Evolutionary conservation across 208 protist genomes (phyloP).

Genomic region (Trypanosoma scelopori): DNA sequence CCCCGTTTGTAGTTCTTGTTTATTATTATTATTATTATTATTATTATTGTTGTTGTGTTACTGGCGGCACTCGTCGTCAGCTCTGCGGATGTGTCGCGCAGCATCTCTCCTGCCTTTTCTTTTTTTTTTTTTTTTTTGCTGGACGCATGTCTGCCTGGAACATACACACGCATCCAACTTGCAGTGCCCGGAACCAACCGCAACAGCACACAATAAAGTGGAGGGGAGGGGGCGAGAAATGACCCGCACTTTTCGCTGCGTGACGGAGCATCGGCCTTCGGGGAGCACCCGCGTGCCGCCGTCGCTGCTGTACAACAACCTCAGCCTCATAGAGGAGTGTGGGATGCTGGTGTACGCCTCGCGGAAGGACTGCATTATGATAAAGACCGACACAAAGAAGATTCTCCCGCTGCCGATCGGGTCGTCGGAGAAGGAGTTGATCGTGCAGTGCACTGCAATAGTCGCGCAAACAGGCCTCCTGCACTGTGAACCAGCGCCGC

Average conservation of each 20-base stretch:
- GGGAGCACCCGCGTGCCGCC: constrained; percentile 12
- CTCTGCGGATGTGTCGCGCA: neutral
- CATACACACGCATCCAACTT: neutral
- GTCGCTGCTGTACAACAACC: constrained; percentile 52
- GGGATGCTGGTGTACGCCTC: constrained; percentile 31
- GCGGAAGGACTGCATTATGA: constrained; percentile 21
- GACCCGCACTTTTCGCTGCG: constrained; percentile 14
- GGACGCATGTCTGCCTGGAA: neutral
- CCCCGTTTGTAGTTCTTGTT: too few relatives aligned
- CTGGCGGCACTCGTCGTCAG: neutral
- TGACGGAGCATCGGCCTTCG: neutral
- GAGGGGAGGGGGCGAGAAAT: neutral
- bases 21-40: too few relatives aligned
- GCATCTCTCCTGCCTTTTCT: neutral
- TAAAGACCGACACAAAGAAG: neutral
- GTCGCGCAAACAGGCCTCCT: neutral
- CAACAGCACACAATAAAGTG: neutral
- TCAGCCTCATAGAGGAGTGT: constrained; percentile 29
- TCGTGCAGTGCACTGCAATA: constrained; percentile 22
- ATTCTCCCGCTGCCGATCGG: constrained; percentile 12
- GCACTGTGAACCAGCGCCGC: neutral
- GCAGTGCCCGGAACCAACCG: neutral
- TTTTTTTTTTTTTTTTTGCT: constrained; percentile 5
- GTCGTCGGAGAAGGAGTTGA: constrained; percentile 7
- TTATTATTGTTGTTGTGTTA: too few relatives aligned